phyloP scores from a whole-genome alignment of 345 rosid genomes.

The Bruguiera sexangula region DNA sequence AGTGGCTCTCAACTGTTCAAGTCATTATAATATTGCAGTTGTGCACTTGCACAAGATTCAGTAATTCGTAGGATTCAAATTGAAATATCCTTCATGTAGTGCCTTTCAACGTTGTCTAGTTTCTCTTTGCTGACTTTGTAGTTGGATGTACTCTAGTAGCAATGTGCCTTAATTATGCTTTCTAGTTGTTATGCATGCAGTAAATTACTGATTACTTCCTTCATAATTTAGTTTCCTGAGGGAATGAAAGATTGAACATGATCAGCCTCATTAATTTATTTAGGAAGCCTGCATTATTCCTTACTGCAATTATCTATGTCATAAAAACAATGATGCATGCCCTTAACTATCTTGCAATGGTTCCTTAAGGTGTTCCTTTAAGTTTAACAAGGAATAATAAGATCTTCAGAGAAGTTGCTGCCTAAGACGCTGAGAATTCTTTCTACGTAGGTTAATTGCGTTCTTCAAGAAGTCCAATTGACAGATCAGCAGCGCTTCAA shows the following conservation, averaged over 20 bases:
- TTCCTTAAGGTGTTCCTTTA: background rate
- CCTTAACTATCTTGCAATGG: background rate
- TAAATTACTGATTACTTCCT: too few species aligned
- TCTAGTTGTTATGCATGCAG: background rate
- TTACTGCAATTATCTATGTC: too few species aligned
- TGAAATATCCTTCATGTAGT: background rate
- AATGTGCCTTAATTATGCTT: background rate
- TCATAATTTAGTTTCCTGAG: too few species aligned
- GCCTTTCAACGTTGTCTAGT: background rate
- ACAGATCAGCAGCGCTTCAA: slow-evolving; percentile 94
- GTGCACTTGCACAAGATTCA: background rate
- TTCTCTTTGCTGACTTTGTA: background rate
- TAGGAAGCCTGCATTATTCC: background rate
- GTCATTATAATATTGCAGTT: background rate
- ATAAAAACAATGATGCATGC: background rate
- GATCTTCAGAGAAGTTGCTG: background rate
- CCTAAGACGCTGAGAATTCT: slow-evolving; percentile 8
- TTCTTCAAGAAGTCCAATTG: slow-evolving; percentile 91
- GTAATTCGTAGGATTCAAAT: background rate
- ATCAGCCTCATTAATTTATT: background rate
- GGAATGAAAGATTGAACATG: too few species aligned
- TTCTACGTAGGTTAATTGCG: slow-evolving; percentile 56
- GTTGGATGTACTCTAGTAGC: background rate
- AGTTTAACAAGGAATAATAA: background rate
- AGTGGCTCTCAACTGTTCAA: slow-evolving; percentile 4